Evolutionary conservation across 2,329 filamentous ascomycete genomes (phyloP), one percentile per base, ranked within the genome.

Genomic region (Chaetomiaceae sp.): DNA sequence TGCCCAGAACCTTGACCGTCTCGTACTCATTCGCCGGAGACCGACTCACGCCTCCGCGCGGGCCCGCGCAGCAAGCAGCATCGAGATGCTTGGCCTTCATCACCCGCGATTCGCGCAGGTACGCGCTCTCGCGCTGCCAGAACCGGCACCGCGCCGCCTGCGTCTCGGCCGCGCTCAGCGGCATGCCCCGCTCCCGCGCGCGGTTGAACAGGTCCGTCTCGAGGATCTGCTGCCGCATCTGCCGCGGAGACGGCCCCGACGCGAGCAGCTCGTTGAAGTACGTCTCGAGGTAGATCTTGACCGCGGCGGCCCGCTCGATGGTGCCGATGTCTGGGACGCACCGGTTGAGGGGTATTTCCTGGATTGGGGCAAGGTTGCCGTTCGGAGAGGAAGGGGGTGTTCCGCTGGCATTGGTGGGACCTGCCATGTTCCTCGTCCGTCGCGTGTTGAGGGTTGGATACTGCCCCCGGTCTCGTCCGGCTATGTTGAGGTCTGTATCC

Each of bases 211-310:
- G 72, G 23, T 82, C 76, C 8, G 73, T 70, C 61, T 90, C 84
- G 19, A 92, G 70, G 44, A 81, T 75, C 34, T 76, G 72, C 30
- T 78, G 73, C 3, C 88, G 81, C 48, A 83, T 64, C 1, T 78
- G 77, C 0, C 87, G 80, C 48, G 82, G 74, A 4, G 77, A 79
- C 2, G 74, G 70, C 3, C 72, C 71, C 21, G 53, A n/a, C 2
- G 73, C 73, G 2, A 89, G 72, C 7, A 89, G 66, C n/a, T 82
- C 73, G 59, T 91, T 85, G 71, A 87, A 96, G 61, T 91, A 81
- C 0, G 83, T 89, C 66, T 97, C 93, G 9, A 97, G 77, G 60
- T 83, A 95, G 17, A 95, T 81, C 66, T 95, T 96, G 38, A 89
- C 86, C 0, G 88, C 85, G 0, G 89, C 83, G 3, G 85, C 81